These are phyloP conservation scores for Fennellomyces sp. DNA, from an alignment of 371 early-diverging fungal species.

Conservation along the genomic window DNA sequence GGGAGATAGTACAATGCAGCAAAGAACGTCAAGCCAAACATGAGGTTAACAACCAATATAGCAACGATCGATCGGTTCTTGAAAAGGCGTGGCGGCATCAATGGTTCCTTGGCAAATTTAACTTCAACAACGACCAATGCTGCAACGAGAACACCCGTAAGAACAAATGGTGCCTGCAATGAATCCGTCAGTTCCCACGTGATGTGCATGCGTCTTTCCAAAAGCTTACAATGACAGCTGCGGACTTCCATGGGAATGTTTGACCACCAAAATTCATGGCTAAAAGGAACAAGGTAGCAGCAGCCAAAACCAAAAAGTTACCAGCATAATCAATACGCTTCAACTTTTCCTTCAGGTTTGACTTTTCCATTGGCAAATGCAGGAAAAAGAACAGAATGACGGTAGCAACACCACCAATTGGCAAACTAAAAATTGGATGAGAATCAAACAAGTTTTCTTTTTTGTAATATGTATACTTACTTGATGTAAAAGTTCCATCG, in stretches of 20 bases:
- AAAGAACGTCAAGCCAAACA: slow-evolving; percentile 60
- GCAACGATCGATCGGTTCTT: slow-evolving; percentile 48
- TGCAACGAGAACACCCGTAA: slow-evolving; percentile 44
- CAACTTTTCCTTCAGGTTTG: slow-evolving; percentile 35
- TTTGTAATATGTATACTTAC: slow-evolving; percentile 21
- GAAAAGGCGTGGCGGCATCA: slow-evolving; percentile 61
- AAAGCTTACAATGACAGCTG: slow-evolving; percentile 51
- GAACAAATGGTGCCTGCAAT: slow-evolving; percentile 39
- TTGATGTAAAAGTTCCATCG: slow-evolving; percentile 57
- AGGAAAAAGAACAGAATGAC: slow-evolving; percentile 33
- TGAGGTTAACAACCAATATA: slow-evolving; percentile 51
- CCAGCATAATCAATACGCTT: slow-evolving; percentile 46
- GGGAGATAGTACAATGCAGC: slow-evolving; percentile 66
- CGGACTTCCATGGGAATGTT: slow-evolving; percentile 63
- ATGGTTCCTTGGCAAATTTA: slow-evolving; percentile 55
- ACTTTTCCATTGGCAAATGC: slow-evolving; percentile 28
- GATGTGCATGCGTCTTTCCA: too few relatives aligned
- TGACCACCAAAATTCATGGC: slow-evolving; percentile 56
- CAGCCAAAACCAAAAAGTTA: slow-evolving; percentile 40
- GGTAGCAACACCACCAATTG: slow-evolving; percentile 46
- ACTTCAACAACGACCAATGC: slow-evolving; percentile 50
- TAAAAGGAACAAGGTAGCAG: slow-evolving; percentile 43
- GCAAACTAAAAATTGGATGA: slow-evolving; percentile 33
- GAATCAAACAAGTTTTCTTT: background rate
- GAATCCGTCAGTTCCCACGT: too few relatives aligned